phyloP scores from a whole-genome alignment of 768 basidiomycete genomes.

The Hortiboletus campestris region DNA sequence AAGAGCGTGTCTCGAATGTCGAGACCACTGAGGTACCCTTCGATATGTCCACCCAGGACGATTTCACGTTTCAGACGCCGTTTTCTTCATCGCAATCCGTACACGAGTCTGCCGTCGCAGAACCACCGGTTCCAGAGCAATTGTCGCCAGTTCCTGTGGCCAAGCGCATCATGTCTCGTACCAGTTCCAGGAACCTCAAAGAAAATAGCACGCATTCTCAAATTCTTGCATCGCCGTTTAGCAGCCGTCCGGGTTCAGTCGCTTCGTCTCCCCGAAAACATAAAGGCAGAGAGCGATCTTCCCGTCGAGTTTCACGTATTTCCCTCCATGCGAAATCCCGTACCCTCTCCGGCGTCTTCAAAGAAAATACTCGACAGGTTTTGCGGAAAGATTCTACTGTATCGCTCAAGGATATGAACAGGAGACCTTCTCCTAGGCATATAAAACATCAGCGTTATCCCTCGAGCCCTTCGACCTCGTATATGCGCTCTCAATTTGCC shows the following conservation, averaged over 20 bases:
- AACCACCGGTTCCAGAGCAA: slow-evolving; percentile 29
- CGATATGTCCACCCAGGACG: slow-evolving; percentile 8
- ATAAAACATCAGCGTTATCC: slow-evolving; percentile 18
- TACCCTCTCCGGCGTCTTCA: slow-evolving; percentile 35
- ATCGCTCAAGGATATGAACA: slow-evolving; percentile 17
- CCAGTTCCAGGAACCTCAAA: slow-evolving; percentile 40
- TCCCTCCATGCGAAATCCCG: slow-evolving; percentile 36
- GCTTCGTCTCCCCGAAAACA: slow-evolving; percentile 34
- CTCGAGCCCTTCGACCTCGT: slow-evolving; percentile 23
- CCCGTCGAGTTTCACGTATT: slow-evolving; percentile 16
- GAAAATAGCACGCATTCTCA: slow-evolving; percentile 33
- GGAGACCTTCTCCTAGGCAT: slow-evolving; percentile 9
- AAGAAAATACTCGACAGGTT: slow-evolving; percentile 15
- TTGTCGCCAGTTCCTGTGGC: slow-evolving; percentile 44
- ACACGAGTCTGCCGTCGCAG: slow-evolving; percentile 23
- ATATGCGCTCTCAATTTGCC: slow-evolving; percentile 26
- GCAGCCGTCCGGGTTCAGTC: slow-evolving; percentile 43
- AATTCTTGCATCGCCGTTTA: slow-evolving; percentile 45
- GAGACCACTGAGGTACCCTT: background rate
- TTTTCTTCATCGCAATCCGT: slow-evolving; percentile 23
- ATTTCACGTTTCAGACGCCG: slow-evolving; percentile 28
- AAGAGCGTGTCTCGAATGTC: slow-evolving; percentile 7
- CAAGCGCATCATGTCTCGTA: slow-evolving; percentile 37
- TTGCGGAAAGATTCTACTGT: slow-evolving; percentile 16
- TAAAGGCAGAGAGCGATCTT: slow-evolving; percentile 11